These are phyloP conservation scores for Baudoinia panamericana DNA, from an alignment of 495 filamentous ascomycete genomes.

Conservation along the genomic window DNA sequence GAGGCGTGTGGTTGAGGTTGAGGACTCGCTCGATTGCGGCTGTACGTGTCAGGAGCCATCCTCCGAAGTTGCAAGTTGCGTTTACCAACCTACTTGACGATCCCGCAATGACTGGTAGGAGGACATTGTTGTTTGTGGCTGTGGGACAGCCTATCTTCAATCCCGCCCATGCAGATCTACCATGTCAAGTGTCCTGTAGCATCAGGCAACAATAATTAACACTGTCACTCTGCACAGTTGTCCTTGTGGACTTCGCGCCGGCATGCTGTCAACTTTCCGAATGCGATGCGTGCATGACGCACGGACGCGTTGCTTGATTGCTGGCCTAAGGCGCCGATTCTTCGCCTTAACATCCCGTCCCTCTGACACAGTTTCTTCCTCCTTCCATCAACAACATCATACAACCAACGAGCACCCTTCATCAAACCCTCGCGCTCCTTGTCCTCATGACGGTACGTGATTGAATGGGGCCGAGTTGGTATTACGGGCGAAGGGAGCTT, in stretches of 20 bases:
- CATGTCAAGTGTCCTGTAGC: too few species aligned
- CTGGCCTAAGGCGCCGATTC: too few species aligned
- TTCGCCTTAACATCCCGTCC: too few species aligned
- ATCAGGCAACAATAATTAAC: too few species aligned
- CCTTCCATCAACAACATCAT: conserved; percentile 1
- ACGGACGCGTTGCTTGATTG: too few species aligned
- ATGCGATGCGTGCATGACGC: not conserved
- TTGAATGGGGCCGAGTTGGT: too few species aligned
- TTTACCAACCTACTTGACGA: conserved; percentile 79
- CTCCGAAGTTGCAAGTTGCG: conserved; percentile 15
- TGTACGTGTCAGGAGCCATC: conserved; percentile 32
- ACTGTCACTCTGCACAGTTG: too few species aligned
- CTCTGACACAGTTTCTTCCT: not conserved
- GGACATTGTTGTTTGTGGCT: conserved; percentile 45
- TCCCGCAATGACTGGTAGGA: conserved; percentile 72
- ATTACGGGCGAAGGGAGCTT: too few species aligned
- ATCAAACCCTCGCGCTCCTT: not conserved
- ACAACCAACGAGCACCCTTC: too few species aligned
- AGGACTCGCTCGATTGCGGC: conserved; percentile 92
- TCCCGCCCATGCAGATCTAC: conserved; percentile 8
- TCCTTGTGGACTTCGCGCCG: too few species aligned
- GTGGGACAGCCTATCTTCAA: conserved; percentile 7
- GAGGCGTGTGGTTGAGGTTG: conserved; percentile 71
- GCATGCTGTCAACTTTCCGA: not conserved
- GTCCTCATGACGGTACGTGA: too few species aligned